Evolutionary conservation across 306 rosid species (phyloP).

Genomic region (Trifolium repens): DNA sequence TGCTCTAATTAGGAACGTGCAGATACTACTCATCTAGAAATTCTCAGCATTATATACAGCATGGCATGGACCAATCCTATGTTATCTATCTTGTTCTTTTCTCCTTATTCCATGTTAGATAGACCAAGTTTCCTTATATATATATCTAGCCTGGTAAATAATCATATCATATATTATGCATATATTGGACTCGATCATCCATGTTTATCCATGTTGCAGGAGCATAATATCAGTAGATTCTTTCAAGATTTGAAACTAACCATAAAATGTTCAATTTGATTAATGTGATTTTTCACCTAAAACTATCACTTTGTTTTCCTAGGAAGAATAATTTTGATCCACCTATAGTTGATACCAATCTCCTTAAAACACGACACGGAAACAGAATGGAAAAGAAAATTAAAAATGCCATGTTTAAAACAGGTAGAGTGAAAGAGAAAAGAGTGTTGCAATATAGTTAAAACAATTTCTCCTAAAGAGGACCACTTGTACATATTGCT

Average conservation of each 20-base stretch:
- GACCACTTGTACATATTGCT: not conserved
- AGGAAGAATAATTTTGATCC: not conserved
- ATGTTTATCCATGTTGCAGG: not conserved
- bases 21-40: constrained; percentile 14
- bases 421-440: not conserved
- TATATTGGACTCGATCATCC: constrained; percentile 35
- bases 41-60: constrained; percentile 25
- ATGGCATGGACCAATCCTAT: constrained; percentile 3
- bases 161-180: constrained; percentile 25
- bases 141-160: constrained; percentile 35
- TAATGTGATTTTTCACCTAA: not conserved
- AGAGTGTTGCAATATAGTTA: not conserved
- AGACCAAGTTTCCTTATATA: constrained; percentile 16
- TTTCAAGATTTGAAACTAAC: not conserved
- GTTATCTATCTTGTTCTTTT: constrained; percentile 17
- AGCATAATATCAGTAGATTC: constrained; percentile 3
- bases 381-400: not conserved
- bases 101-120: not conserved
- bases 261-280: not conserved
- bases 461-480: not conserved
- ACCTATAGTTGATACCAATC: not conserved
- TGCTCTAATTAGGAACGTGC: constrained; percentile 44
- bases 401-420: not conserved
- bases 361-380: not conserved
- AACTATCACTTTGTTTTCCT: not conserved